phyloP scores from a whole-genome alignment of 306 rosid species.

The Vigna nakashimae region DNA sequence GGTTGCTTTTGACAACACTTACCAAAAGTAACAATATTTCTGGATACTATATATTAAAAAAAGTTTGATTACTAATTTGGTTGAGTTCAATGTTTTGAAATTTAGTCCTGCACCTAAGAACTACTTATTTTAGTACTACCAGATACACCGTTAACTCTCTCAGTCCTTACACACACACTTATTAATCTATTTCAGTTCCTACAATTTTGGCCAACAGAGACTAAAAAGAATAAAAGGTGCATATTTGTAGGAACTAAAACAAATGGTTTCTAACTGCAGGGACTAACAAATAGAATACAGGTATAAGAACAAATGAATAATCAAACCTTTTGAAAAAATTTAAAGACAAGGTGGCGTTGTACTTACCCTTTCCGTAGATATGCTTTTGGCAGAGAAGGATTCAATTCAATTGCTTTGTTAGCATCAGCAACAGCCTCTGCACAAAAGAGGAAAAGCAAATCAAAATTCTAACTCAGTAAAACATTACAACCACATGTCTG shows the following conservation, averaged over 20 bases:
- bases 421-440: constrained; percentile 90
- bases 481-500: neutral
- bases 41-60: neutral
- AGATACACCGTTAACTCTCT: neutral
- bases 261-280: too few relatives aligned
- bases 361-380: constrained; percentile 89
- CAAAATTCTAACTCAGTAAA: constrained; percentile 18
- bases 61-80: too few relatives aligned
- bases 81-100: too few relatives aligned
- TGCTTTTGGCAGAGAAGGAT: constrained; percentile 66
- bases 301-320: neutral
- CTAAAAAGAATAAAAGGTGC: too few relatives aligned
- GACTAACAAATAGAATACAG: neutral
- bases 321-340: neutral
- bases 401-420: constrained; percentile 82
- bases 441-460: constrained; percentile 20
- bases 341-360: neutral
- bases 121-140: too few relatives aligned
- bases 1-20: neutral
- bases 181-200: neutral
- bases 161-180: neutral
- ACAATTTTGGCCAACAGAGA: neutral
- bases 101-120: too few relatives aligned
- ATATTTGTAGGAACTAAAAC: too few relatives aligned
- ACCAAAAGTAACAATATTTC: constrained; percentile 12